Percentiles rank a stretch among this genome's conserved stretches.
Conservation (phyloP, 108 stramenopile genomes). For the Nitzschia inconspicua region DNA sequence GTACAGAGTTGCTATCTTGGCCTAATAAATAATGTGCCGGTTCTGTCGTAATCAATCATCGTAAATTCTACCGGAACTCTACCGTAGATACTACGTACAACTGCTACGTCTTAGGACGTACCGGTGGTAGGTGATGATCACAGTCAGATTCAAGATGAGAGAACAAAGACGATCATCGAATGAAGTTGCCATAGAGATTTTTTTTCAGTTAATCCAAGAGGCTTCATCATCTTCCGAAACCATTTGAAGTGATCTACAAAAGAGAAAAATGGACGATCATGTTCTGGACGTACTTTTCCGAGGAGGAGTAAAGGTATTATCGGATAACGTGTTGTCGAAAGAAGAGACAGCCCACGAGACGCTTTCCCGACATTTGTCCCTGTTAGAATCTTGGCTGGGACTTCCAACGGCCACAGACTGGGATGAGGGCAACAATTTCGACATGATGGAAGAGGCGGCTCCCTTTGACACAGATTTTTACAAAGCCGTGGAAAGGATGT, state of each 20-base stretch:
- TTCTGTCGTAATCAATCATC: too few species aligned
- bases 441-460: constrained; percentile 26
- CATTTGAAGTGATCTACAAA: too few species aligned
- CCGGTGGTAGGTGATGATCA: too few species aligned
- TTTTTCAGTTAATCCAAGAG: too few species aligned
- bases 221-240: too few species aligned
- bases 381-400: constrained; percentile 35
- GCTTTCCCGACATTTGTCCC: constrained; percentile 9
- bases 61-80: too few species aligned
- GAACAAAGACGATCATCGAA: too few species aligned
- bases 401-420: constrained; percentile 6
- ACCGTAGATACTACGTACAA: too few species aligned
- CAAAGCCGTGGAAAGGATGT: constrained; percentile 7
- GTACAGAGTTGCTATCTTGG: too few species aligned
- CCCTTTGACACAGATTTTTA: constrained; percentile 18
- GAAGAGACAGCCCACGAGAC: background rate
- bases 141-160: too few species aligned
- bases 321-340: background rate
- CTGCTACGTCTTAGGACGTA: too few species aligned
- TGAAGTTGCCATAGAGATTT: background rate
- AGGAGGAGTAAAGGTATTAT: constrained; percentile 17
- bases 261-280: background rate
- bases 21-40: too few species aligned
- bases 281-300: background rate
- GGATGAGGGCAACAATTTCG: background rate